Base-by-base conservation (phyloP, 1,284 basidiomycete species). In the Cronartium quercuum region DNA sequence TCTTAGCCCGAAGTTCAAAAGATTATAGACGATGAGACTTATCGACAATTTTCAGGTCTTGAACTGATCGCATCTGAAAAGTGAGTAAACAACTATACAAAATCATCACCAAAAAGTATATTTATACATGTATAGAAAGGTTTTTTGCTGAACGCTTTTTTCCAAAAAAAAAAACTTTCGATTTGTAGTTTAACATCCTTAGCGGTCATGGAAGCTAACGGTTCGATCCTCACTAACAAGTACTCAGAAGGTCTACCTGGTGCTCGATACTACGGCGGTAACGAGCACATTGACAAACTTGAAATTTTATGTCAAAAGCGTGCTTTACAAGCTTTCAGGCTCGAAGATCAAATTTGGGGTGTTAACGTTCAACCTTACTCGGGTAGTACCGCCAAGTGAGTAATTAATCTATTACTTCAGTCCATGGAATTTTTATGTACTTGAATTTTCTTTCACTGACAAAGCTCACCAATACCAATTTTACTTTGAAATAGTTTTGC, bases 321-420 rank as follows among this genome's bases (percentile, higher is more conserved):
- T 81, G 96, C 96, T 42, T 88, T 99, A 79, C 86, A 91, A 84
- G 94, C 96, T 9, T 99, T 98, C 88, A 89, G 93, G 86, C 90
- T 98, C 78, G 94, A 98, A 84, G 88, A 91, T 69, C 86, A 87
- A 77, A 80, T 84, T 76, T 98, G 96, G 96, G 95, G 96, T 80
- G 94, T 98, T 83, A 98, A 98, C 82, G 96, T 99, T 77, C 96
- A 99, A 85, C 96, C 96, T 21, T 99, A 98, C 86, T 97, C 94
- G 80, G 94, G 60, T 58, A 42, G 37, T 1, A 76, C 62, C 12
- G 71, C 76, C 60, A 67, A 76, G 62, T 66, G 38, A 40, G 61
- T 21, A 58, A 5, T 51, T 51, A 9, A 44, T 44, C 18, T 9
- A n/a, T 29, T 62, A 35, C 55, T 2, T 10, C 24, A 0, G 38